Evolutionary conservation across 2,329 filamentous ascomycete species (phyloP).

Genomic region (Sarocladium strictum): DNA sequence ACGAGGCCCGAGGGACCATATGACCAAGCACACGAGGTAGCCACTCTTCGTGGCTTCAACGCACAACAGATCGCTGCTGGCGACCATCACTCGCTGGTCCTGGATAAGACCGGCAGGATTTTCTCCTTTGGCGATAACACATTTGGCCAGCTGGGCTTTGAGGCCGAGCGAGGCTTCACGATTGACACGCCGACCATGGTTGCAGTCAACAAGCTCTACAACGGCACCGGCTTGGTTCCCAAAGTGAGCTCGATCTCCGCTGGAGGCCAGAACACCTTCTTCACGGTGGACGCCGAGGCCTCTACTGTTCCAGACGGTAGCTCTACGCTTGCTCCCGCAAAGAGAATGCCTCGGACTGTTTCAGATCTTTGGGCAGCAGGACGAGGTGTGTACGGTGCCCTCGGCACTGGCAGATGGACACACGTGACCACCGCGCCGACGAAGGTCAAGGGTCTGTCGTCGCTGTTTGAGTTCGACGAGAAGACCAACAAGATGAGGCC

Average conservation of each 20-base stretch:
- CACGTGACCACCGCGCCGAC: slow-evolving; percentile 73
- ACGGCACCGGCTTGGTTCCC: slow-evolving; percentile 54
- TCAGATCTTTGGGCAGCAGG: slow-evolving; percentile 81
- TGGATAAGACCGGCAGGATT: slow-evolving; percentile 69
- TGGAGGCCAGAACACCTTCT: slow-evolving; percentile 81
- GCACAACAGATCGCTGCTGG: slow-evolving; percentile 74
- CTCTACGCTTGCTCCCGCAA: slow-evolving; percentile 19
- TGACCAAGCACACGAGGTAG: slow-evolving; percentile 77
- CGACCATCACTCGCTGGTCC: slow-evolving; percentile 76
- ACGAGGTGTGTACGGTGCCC: slow-evolving; percentile 73
- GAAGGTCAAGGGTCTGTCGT: slow-evolving; percentile 78
- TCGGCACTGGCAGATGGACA: slow-evolving; percentile 85
- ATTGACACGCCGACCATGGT: slow-evolving; percentile 66
- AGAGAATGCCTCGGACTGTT: slow-evolving; percentile 24
- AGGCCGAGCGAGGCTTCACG: slow-evolving; percentile 55
- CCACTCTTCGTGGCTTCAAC: slow-evolving; percentile 62
- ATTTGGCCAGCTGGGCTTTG: slow-evolving; percentile 84
- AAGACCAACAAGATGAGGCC: slow-evolving; percentile 59
- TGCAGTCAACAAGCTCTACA: slow-evolving; percentile 67
- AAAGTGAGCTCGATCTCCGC: slow-evolving; percentile 74
- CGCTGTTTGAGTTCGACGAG: slow-evolving; percentile 85
- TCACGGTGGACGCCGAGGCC: slow-evolving; percentile 73
- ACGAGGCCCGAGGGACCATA: slow-evolving; percentile 72
- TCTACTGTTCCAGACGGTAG: slow-evolving; percentile 20
- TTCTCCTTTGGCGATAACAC: slow-evolving; percentile 91